These are phyloP conservation scores for Hypoxylon lenormandii DNA, from an alignment of 495 filamentous ascomycete genomes.

Conservation along the genomic window DNA sequence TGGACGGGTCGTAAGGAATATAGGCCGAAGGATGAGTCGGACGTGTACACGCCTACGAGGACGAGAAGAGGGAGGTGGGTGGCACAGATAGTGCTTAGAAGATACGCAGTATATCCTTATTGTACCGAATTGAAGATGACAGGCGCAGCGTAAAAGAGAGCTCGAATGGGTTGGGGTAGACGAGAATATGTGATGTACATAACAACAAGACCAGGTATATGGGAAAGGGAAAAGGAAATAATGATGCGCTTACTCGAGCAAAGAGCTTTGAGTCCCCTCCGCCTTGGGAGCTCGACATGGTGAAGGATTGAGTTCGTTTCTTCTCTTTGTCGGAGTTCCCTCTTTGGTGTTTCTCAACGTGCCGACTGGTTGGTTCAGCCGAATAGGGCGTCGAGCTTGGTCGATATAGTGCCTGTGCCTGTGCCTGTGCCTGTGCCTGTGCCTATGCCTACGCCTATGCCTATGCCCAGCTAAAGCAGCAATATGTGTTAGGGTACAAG, in stretches of 20 bases:
- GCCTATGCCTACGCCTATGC: too few relatives aligned
- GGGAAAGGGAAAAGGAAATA: slow-evolving; percentile 36
- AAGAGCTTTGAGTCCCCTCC: slow-evolving; percentile 99
- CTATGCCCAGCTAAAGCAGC: slow-evolving; percentile 11
- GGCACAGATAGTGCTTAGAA: slow-evolving; percentile 7
- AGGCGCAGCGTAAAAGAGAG: background rate
- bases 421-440: too few relatives aligned
- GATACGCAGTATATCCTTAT: slow-evolving; percentile 9
- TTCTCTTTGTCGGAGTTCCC: slow-evolving; percentile 38
- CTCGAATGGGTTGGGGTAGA: background rate
- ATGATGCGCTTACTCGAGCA: slow-evolving; percentile 82
- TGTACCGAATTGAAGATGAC: slow-evolving; percentile 23
- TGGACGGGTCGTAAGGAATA: slow-evolving; percentile 23
- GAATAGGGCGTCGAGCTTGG: slow-evolving; percentile 26
- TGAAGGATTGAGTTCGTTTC: slow-evolving; percentile 47
- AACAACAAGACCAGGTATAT: slow-evolving; percentile 16
- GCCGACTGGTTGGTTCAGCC: slow-evolving; percentile 35
- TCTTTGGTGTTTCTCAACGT: slow-evolving; percentile 39
- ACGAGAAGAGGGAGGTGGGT: slow-evolving; percentile 25
- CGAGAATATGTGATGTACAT: slow-evolving; percentile 1
- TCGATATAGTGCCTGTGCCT: slow-evolving; percentile 26
- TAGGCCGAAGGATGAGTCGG: slow-evolving; percentile 24
- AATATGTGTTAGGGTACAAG: slow-evolving; percentile 26
- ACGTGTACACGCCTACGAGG: slow-evolving; percentile 17
- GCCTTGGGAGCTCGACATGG: slow-evolving; percentile 75